phyloP scores from a whole-genome alignment of 2,329 filamentous ascomycete species.

The Penicillium hordei region DNA sequence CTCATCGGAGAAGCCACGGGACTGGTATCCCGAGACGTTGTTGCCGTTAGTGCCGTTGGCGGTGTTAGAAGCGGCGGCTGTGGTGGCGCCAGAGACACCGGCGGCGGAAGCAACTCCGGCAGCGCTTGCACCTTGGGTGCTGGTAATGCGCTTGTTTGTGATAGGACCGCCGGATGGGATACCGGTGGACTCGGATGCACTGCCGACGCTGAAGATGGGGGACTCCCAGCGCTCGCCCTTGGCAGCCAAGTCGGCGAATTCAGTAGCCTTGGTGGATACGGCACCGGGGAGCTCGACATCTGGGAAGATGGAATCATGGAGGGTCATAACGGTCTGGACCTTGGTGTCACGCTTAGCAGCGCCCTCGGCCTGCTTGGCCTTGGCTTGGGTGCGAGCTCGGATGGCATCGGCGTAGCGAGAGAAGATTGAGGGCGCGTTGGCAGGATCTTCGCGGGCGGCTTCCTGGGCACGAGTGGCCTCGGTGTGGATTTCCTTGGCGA shows the following conservation, averaged over 20 bases:
- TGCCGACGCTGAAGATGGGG: conserved; percentile 85
- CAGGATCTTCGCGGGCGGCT: conserved; percentile 66
- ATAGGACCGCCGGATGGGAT: conserved; percentile 61
- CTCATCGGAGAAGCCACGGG: conserved; percentile 35
- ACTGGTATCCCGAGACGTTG: conserved; percentile 18
- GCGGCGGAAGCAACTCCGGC: conserved; percentile 16
- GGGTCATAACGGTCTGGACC: conserved; percentile 79
- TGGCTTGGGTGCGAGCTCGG: conserved; percentile 70
- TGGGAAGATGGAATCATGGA: conserved; percentile 90
- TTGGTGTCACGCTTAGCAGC: conserved; percentile 62
- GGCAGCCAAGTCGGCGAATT: conserved; percentile 82
- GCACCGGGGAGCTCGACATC: conserved; percentile 81
- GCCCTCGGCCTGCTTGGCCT: conserved; percentile 73
- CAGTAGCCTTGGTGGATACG: conserved; percentile 88
- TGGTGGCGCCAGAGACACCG: conserved; percentile 12
- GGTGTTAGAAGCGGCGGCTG: conserved; percentile 6
- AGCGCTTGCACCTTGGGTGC: conserved; percentile 23
- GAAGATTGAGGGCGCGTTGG: conserved; percentile 79
- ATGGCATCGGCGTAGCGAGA: conserved; percentile 75
- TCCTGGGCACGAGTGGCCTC: conserved; percentile 74
- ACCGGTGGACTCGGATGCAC: conserved; percentile 68
- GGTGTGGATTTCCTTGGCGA: conserved; percentile 74
- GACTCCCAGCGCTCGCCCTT: conserved; percentile 95
- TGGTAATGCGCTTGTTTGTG: conserved; percentile 57
- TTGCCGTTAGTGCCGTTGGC: conserved; percentile 4